These are phyloP conservation scores for Takakia lepidozioides DNA, from an alignment of 225 moss, liverwort and hornwort species.

Conservation along the genomic window DNA sequence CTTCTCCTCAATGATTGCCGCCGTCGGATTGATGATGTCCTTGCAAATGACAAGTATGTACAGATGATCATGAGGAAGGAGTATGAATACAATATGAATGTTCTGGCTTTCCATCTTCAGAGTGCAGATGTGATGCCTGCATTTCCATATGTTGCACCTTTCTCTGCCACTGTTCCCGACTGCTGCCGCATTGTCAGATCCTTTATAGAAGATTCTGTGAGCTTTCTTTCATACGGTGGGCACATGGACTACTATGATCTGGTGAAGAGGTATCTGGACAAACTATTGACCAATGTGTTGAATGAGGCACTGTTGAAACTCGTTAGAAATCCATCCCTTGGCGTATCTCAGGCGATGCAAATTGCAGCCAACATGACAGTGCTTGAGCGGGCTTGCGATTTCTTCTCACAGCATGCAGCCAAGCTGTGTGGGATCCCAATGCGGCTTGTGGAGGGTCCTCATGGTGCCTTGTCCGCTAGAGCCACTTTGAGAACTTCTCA, in stretches of 20 bases:
- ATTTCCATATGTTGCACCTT: conserved; percentile 94
- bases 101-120: conserved; percentile 89
- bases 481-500: conserved; percentile 80
- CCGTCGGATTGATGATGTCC: conserved; percentile 71
- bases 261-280: conserved; percentile 93
- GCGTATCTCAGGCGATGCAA: conserved; percentile 98
- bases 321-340: conserved; percentile 71
- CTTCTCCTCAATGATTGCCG: conserved; percentile 87
- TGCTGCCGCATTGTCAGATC: conserved; percentile 88
- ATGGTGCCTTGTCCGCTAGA: conserved; percentile 84
- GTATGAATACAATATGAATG: conserved; percentile 93
- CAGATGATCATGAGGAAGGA: conserved; percentile 99
- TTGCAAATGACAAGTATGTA: conserved; percentile 94
- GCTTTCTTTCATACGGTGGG: conserved; percentile 84
- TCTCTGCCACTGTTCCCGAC: conserved; percentile 91
- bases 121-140: conserved; percentile 91
- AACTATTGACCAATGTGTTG: conserved; percentile 68
- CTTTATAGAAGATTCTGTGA: conserved; percentile 84
- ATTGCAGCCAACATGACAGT: conserved; percentile 99
- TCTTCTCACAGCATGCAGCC: conserved; percentile 89
- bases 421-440: conserved; percentile 95
- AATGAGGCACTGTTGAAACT: conserved; percentile 85
- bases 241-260: conserved; percentile 97
- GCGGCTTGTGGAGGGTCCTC: conserved; percentile 90
- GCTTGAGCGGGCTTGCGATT: conserved; percentile 84